phyloP scores from a whole-genome alignment of 306 rosid genomes.

The Cercis canadensis region DNA sequence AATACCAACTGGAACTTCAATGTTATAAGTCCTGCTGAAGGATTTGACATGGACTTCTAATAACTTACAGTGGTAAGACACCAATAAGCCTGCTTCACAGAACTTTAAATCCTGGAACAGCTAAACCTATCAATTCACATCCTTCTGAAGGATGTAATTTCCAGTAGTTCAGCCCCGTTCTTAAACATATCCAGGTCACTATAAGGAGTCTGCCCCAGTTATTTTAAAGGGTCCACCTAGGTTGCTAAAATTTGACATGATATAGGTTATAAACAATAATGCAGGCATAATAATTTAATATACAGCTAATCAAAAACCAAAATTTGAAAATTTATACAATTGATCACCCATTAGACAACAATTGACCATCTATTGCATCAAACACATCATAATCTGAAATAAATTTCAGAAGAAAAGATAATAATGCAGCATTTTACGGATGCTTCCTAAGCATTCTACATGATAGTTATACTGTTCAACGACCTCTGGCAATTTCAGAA shows the following conservation, averaged over 20 bases:
- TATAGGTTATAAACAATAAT: neutral
- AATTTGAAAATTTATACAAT: too few species aligned
- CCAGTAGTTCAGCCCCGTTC: too few species aligned
- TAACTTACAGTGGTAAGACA: slow-evolving; percentile 15
- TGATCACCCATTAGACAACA: too few species aligned
- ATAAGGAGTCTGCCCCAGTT: neutral
- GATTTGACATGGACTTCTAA: slow-evolving; percentile 23
- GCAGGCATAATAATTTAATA: too few species aligned
- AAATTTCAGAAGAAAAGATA: neutral
- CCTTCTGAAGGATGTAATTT: neutral
- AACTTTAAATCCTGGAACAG: slow-evolving; percentile 18
- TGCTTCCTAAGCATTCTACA: neutral
- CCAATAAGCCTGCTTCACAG: slow-evolving; percentile 8
- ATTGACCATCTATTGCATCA: neutral
- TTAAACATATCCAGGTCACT: too few species aligned
- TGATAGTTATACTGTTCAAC: neutral
- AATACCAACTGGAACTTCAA: slow-evolving; percentile 5
- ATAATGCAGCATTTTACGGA: neutral
- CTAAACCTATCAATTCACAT: slow-evolving; percentile 12
- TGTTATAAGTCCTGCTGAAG: slow-evolving; percentile 28
- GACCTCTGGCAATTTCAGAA: too few species aligned
- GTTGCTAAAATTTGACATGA: slow-evolving; percentile 14
- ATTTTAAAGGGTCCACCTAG: slow-evolving; percentile 5
- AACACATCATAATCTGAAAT: neutral
- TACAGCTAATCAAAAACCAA: too few species aligned